Percentiles rank a stretch among this genome's conserved stretches.
Conservation (phyloP, 768 basidiomycete genomes). For the Kwoniella pini region DNA sequence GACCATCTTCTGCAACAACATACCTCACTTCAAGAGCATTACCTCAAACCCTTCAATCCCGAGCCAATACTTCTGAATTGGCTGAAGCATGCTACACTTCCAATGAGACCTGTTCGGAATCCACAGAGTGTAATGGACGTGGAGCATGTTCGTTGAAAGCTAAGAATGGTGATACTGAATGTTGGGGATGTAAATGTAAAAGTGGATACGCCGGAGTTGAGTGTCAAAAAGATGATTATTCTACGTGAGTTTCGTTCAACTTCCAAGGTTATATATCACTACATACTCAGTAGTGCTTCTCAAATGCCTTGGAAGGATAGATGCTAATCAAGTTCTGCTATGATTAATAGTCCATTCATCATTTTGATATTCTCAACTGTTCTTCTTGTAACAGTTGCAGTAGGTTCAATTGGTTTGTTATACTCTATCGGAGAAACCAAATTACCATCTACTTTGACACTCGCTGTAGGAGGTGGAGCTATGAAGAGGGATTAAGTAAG, state of each 20-base stretch:
- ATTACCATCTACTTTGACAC: constrained; percentile 45
- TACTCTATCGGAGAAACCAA: constrained; percentile 44
- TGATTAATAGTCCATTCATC: constrained; percentile 39
- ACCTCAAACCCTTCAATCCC: constrained; percentile 9
- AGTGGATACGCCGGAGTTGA: constrained; percentile 46
- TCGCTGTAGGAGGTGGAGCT: constrained; percentile 37
- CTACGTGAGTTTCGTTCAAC: constrained; percentile 35
- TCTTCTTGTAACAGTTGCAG: constrained; percentile 25
- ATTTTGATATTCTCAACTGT: constrained; percentile 45
- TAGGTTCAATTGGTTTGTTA: constrained; percentile 41
- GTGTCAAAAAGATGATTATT: constrained; percentile 52
- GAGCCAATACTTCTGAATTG: constrained; percentile 5
- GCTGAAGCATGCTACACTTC: constrained; percentile 44
- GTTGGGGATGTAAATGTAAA: constrained; percentile 51
- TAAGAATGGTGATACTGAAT: constrained; percentile 38
- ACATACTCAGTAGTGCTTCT: background rate
- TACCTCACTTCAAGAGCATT: constrained; percentile 16
- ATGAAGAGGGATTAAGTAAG: constrained; percentile 40
- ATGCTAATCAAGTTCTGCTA: background rate
- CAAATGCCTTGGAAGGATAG: background rate
- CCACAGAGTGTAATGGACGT: constrained; percentile 44
- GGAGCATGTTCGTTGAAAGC: constrained; percentile 38
- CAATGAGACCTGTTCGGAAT: constrained; percentile 39
- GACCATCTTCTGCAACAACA: constrained; percentile 27
- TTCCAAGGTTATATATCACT: no score